phyloP scores from a whole-genome alignment of 257 asterid genomes.

The Rehmannia glutinosa region DNA sequence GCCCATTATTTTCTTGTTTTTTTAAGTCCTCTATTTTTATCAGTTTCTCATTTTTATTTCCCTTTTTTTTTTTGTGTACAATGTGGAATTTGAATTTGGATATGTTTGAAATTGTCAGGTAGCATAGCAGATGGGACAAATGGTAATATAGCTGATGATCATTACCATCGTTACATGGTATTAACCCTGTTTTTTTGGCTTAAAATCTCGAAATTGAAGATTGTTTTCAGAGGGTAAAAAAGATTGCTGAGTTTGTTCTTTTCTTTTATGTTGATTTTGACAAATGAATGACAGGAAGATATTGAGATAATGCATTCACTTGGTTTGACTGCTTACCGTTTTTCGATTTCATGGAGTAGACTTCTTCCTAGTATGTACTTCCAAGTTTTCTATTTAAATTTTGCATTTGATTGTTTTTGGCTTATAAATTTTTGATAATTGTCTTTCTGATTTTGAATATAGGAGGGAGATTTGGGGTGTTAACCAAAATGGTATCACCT shows the following conservation, averaged over 20 bases:
- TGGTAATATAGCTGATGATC: conserved; percentile 70
- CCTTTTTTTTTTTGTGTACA: not conserved
- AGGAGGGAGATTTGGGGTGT: conserved; percentile 68
- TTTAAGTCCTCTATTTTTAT: not conserved
- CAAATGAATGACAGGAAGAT: conserved; percentile 51
- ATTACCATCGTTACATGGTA: conserved; percentile 81
- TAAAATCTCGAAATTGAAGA: not conserved
- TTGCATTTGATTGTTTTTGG: not conserved
- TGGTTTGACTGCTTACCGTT: conserved; percentile 62
- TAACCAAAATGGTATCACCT: conserved; percentile 43
- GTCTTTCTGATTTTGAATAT: conserved; percentile 15
- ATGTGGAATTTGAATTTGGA: not conserved
- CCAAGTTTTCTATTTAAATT: not conserved
- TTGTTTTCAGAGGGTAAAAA: not conserved
- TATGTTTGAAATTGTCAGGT: conserved; percentile 28
- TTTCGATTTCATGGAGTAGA: conserved; percentile 90
- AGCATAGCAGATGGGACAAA: conserved; percentile 43
- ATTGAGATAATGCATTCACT: conserved; percentile 57
- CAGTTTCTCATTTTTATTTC: too few species aligned
- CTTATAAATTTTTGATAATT: not conserved
- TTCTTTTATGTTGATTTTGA: not conserved
- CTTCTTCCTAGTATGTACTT: conserved; percentile 63
- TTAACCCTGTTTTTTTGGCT: not conserved
- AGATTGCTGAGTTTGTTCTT: not conserved
- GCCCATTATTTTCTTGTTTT: not conserved